phyloP scores from a whole-genome alignment of 23 red algal genomes.

The Gracilariopsis chorda region DNA sequence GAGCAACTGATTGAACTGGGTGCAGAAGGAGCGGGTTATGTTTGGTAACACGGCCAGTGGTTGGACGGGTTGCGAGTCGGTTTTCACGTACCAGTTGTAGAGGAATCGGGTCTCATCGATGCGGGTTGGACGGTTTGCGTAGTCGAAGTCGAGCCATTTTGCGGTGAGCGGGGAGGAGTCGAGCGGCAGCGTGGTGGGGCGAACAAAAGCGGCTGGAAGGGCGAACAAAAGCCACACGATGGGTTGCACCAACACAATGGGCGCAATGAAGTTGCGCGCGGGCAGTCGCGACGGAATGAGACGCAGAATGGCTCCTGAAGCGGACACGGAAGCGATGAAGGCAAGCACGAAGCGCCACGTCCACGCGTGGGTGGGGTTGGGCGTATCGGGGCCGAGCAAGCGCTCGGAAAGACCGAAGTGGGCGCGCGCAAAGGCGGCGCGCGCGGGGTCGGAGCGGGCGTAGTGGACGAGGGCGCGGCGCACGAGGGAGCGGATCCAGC shows the following conservation, averaged over 20 bases:
- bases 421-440: background rate
- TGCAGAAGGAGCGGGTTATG: slow-evolving; percentile 16
- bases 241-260: slow-evolving; percentile 28
- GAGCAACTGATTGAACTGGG: background rate
- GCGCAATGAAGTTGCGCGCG: background rate
- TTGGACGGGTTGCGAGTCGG: background rate
- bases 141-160: slow-evolving; percentile 41
- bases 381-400: background rate
- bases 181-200: slow-evolving; percentile 5
- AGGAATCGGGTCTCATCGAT: slow-evolving; percentile 36
- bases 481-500: background rate
- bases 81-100: slow-evolving; percentile 14
- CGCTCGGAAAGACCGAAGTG: background rate
- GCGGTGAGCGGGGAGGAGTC: background rate
- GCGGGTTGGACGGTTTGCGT: background rate
- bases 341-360: background rate
- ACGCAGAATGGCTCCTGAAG: background rate
- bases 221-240: slow-evolving; percentile 21
- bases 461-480: background rate
- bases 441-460: background rate
- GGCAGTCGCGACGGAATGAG: background rate
- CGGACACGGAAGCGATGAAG: background rate
- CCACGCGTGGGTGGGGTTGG: background rate
- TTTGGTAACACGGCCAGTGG: background rate
- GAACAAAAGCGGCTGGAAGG: slow-evolving; percentile 2